Evolutionary conservation across 345 rosid genomes (phyloP).

Genomic region (Aurinia saxatilis): DNA sequence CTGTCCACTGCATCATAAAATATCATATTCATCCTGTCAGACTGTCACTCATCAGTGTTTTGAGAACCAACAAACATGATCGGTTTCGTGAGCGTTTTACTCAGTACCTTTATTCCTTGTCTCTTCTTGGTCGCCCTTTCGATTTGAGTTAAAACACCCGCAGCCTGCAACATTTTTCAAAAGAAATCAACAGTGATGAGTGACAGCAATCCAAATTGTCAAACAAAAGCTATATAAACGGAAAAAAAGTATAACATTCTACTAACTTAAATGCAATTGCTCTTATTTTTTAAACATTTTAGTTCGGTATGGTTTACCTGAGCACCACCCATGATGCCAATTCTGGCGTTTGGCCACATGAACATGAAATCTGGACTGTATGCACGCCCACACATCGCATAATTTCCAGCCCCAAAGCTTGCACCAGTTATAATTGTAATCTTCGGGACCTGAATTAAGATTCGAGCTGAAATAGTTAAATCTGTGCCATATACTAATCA

Average conservation of each 20-base stretch:
- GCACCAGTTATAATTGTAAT: slow-evolving; percentile 82
- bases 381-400: slow-evolving; percentile 99
- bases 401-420: slow-evolving; percentile 97
- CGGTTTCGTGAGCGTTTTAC: neutral
- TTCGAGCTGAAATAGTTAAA: neutral
- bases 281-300: neutral
- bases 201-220: neutral
- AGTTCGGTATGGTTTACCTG: slow-evolving; percentile 43
- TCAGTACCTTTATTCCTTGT: slow-evolving; percentile 63
- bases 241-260: no score
- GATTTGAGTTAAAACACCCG: slow-evolving; percentile 85
- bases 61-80: neutral
- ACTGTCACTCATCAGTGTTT: neutral
- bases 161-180: slow-evolving; percentile 52
- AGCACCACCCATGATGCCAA: slow-evolving; percentile 95
- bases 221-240: no score
- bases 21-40: neutral
- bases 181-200: neutral
- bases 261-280: no score
- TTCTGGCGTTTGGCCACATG: slow-evolving; percentile 94
- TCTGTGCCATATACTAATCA: neutral
- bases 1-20: slow-evolving; percentile 53
- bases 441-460: slow-evolving; percentile 66
- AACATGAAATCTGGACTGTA: slow-evolving; percentile 84
- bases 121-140: slow-evolving; percentile 85